Evolutionary conservation across 306 rosid species (phyloP), one percentile per base, ranked within the genome.

Genomic region (Alnus glutinosa): DNA sequence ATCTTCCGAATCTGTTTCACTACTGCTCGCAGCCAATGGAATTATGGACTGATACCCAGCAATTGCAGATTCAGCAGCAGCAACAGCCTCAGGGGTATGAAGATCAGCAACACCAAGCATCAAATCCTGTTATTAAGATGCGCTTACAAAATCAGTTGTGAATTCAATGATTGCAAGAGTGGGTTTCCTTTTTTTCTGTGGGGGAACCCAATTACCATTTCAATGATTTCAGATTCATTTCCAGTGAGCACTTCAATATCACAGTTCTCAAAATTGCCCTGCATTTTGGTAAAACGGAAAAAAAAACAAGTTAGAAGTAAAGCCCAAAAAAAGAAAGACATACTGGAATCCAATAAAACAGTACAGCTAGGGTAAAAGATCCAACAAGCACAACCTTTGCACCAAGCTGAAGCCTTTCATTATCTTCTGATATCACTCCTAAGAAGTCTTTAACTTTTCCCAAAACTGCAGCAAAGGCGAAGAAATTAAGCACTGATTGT

Each of bases 21-120:
- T 83, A 55, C 71, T 82, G 75, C 85, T 85, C 78, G 69, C 75
- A 39, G 80, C 77, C 85, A 89, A 79, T 19, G 89, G 81, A 77
- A 90, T 85, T 77, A 78, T 87, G 0, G 87, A 87, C 83, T 83
- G 95, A 76, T n/a, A 67, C 77, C 89, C 84, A 19, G 91, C 78
- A 77, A 91, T 78, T 9, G 92, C 95, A 66, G 92, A 87, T 75
- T 94, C 97, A 30, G 98, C 97, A 51, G 97, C 98, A 75, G 94
- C 92, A 81, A 92, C 95, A 39, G 97, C 98, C 83, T 89, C 97
- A 0, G 93, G 92, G 23, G 97, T 91, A 59, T 85, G 86, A 64
- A 94, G 98, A 87, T 94, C 98, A 55, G 97, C 91, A 69, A 95
- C 73, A 15, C 98, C 98, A 73, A 92, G 85, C 96, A 94, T 92